Conservation (phyloP, 352 stramenopile genomes). For the Globisporangium ultimum region DNA sequence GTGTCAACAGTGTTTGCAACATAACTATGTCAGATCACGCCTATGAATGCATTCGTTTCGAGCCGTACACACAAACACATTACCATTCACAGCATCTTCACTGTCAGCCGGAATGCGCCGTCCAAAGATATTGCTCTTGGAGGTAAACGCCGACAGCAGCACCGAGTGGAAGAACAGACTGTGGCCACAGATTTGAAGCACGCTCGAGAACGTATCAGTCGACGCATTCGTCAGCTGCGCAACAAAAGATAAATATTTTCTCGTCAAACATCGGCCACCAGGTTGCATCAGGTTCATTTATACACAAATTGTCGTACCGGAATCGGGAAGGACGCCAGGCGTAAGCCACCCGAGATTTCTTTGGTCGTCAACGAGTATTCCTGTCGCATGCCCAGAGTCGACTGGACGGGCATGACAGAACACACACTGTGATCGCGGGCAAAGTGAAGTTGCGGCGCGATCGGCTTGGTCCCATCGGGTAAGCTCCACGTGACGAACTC, state of each 20-base stretch:
- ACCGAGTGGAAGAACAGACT: conserved; percentile 87
- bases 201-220: conserved; percentile 46
- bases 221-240: conserved; percentile 58
- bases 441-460: conserved; percentile 73
- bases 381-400: conserved; percentile 60
- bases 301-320: conserved; percentile 30
- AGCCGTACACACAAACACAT: not conserved
- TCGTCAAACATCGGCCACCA: not conserved
- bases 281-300: not conserved
- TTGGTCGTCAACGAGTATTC: conserved; percentile 83
- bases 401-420: conserved; percentile 52
- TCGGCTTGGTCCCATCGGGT: conserved; percentile 56
- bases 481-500: conserved; percentile 81
- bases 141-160: conserved; percentile 70
- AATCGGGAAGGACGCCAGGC: conserved; percentile 78
- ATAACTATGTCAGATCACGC: not conserved
- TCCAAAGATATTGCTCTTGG: conserved; percentile 69
- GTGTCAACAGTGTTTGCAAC: not conserved
- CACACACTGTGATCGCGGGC: conserved; percentile 69
- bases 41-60: not conserved
- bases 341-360: conserved; percentile 79
- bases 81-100: conserved; percentile 65
- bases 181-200: conserved; percentile 79
- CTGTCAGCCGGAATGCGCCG: conserved; percentile 55
- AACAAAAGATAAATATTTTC: conserved; percentile 5